A percentile compares a stretch with the other conserved stretches of the same genome.
phyloP scores from a whole-genome alignment of 495 filamentous ascomycete species.

The Clavariopsis aquatica region DNA sequence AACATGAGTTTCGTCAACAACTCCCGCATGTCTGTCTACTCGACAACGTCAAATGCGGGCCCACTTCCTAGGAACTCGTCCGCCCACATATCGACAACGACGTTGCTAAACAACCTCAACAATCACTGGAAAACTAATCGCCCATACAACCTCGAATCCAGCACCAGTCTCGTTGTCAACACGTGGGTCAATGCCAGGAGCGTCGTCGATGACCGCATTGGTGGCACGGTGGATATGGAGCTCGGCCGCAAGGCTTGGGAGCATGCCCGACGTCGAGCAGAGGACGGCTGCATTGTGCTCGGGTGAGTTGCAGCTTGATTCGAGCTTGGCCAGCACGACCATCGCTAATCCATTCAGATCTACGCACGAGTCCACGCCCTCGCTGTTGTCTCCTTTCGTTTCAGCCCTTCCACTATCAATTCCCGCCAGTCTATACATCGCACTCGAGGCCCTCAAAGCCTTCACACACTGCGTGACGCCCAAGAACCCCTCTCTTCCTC shows the following conservation, averaged over 20 bases:
- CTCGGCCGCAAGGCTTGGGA: conserved; percentile 89
- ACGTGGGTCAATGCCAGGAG: conserved; percentile 84
- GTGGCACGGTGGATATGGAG: conserved; percentile 77
- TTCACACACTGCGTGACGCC: conserved; percentile 87
- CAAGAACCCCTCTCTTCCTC: conserved; percentile 79
- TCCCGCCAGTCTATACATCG: conserved; percentile 70
- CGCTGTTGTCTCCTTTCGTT: conserved; percentile 78
- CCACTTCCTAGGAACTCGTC: conserved; percentile 57
- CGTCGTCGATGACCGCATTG: conserved; percentile 63
- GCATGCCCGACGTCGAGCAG: conserved; percentile 89
- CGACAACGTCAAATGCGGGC: conserved; percentile 66
- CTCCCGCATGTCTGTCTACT: conserved; percentile 80
- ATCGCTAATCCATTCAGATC: conserved; percentile 57
- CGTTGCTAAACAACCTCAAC: conserved; percentile 86
- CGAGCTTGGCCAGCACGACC: neutral
- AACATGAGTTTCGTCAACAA: conserved; percentile 55
- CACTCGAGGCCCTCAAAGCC: conserved; percentile 75
- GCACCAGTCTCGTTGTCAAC: conserved; percentile 90
- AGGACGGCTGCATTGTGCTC: conserved; percentile 91
- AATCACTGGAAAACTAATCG: conserved; percentile 79
- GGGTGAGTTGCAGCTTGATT: conserved; percentile 57
- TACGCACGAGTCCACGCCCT: conserved; percentile 84
- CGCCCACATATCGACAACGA: conserved; percentile 85
- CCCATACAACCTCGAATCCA: conserved; percentile 83
- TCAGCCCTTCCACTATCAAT: conserved; percentile 74